Evolutionary conservation across 768 basidiomycete genomes (phyloP), one percentile per base, ranked within the genome.

Genomic region (Heimioporus sp.): DNA sequence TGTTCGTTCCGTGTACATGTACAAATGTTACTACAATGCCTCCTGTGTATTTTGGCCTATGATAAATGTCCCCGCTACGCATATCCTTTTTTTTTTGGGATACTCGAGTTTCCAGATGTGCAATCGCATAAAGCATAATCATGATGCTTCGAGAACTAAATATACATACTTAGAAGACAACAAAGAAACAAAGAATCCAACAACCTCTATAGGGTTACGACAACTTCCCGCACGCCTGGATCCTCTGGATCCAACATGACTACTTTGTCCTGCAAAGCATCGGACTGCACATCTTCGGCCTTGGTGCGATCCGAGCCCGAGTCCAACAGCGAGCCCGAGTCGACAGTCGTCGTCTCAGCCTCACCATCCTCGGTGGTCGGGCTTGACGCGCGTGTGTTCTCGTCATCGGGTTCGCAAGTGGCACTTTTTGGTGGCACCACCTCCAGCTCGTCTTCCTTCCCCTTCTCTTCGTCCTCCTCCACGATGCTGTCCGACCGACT

Each of bases 401-500:
- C 52, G 13, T 55, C 47, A 30, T 32, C 46, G 31, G 52, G 42
- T 16, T 43, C 48, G 41, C 51, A 46, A 0, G 41, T 47, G 31
- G 11, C 20, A 17, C 21, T 49, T 15, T 59, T 45, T 28, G 24
- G 24, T 16, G 35, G 45, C 21, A 49, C 32, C 16, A 5, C 46
- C 43, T 44, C 48, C 21, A 43, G 30, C 30, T 56, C 58, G 17
- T 44, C 49, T 32, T 49, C 57, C 46, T 55, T 51, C 1, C 47
- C 51, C n/a, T 64, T 65, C 20, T 58, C 66, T 37, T 69, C 63
- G 17, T 70, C 53, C 30, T 65, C 65, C 49, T 69, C 67, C 43
- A 60, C 65, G 16, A 67, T 67, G 48, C 67, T 71, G 45, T 69
- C 67, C 12, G 69, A 67, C n/a, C 65, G 57, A 41, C 46, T 46